phyloP scores from a whole-genome alignment of 164 flowering plant species.

The Sextonia rubra region DNA sequence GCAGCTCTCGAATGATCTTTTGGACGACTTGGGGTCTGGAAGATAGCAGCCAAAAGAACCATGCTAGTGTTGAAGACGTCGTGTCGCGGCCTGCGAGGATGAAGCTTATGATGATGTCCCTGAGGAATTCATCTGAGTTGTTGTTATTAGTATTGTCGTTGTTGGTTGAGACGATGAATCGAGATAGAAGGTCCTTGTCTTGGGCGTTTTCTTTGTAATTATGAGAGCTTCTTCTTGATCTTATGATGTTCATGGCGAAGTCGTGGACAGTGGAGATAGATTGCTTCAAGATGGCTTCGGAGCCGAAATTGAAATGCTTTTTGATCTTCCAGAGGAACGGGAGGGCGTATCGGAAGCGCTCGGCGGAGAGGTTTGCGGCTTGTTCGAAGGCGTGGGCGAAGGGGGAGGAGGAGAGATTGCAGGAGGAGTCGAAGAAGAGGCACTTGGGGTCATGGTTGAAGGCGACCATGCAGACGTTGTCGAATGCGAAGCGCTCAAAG shows the following conservation, averaged over 20 bases:
- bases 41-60: slow-evolving; percentile 52
- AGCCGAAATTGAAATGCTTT: slow-evolving; percentile 44
- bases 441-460: slow-evolving; percentile 48
- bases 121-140: slow-evolving; percentile 30
- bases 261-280: slow-evolving; percentile 39
- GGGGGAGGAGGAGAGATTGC: too few relatives aligned
- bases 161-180: slow-evolving; percentile 21
- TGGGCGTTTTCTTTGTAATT: not conserved
- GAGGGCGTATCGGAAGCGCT: slow-evolving; percentile 37
- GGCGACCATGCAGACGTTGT: slow-evolving; percentile 53
- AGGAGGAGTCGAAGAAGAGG: slow-evolving; percentile 7
- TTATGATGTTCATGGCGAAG: slow-evolving; percentile 49
- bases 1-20: slow-evolving; percentile 32
- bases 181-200: slow-evolving; percentile 48
- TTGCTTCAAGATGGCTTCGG: slow-evolving; percentile 34
- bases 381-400: slow-evolving; percentile 45
- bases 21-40: slow-evolving; percentile 24
- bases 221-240: slow-evolving; percentile 19
- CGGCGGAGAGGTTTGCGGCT: slow-evolving; percentile 42
- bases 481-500: slow-evolving; percentile 62
- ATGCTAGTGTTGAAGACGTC: slow-evolving; percentile 35
- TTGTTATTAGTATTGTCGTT: slow-evolving; percentile 14
- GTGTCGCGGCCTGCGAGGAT: slow-evolving; percentile 55
- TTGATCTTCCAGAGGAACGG: slow-evolving; percentile 27
- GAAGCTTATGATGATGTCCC: slow-evolving; percentile 47